Evolutionary conservation across 1,284 basidiomycete genomes (phyloP).

Genomic region (Malassezia caprae): DNA sequence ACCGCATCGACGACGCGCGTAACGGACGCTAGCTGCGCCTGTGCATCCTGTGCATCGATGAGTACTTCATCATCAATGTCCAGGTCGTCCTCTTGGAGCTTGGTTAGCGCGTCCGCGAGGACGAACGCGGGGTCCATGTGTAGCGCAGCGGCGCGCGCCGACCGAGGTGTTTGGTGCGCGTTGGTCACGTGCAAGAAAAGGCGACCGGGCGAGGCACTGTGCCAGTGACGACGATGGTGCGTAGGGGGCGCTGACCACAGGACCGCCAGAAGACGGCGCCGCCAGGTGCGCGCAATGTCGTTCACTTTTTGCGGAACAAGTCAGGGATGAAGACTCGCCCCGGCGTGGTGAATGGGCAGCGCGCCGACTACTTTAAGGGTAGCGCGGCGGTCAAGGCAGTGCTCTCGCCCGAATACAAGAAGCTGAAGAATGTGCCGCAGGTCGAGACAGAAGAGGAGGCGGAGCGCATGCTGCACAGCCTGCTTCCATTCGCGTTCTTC

Average conservation of each 20-base stretch:
- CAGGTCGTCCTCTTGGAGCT: constrained; percentile 35
- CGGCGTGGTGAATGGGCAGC: constrained; percentile 84
- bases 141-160: neutral
- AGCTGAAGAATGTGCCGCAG: constrained; percentile 61
- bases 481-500: constrained; percentile 60
- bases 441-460: constrained; percentile 64
- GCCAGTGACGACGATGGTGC: neutral
- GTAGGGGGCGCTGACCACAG: constrained; percentile 16
- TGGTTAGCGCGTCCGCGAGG: constrained; percentile 36
- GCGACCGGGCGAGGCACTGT: neutral
- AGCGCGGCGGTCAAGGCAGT: constrained; percentile 66
- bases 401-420: constrained; percentile 77
- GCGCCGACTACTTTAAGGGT: constrained; percentile 92
- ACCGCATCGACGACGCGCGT: constrained; percentile 32
- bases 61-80: constrained; percentile 33
- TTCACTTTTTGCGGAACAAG: constrained; percentile 43
- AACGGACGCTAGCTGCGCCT: constrained; percentile 24
- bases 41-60: constrained; percentile 25
- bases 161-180: neutral
- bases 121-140: constrained; percentile 18
- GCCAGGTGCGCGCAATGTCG: constrained; percentile 27
- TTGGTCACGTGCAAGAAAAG: neutral
- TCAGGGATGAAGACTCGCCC: constrained; percentile 79
- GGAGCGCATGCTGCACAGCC: constrained; percentile 57
- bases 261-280: constrained; percentile 41